phyloP scores from a whole-genome alignment of 345 rosid genomes.

The Lepidium didymum region DNA sequence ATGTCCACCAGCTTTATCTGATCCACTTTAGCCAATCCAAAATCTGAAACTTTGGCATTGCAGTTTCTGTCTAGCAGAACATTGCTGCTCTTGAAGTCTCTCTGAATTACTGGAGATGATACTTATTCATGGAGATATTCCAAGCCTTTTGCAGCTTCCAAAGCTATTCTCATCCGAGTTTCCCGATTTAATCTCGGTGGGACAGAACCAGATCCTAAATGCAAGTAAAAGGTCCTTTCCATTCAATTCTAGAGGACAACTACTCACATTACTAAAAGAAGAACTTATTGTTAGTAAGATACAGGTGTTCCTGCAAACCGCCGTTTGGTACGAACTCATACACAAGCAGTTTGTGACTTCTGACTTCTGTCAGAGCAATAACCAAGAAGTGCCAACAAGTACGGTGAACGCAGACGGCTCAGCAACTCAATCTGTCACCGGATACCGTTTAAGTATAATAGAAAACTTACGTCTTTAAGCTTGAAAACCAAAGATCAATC shows the following conservation, averaged over 20 bases:
- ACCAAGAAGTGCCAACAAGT: conserved; percentile 70
- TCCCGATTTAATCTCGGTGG: conserved; percentile 55
- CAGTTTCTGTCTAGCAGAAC: conserved; percentile 55
- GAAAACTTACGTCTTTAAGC: not conserved
- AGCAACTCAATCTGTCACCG: conserved; percentile 66
- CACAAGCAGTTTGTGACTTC: conserved; percentile 61
- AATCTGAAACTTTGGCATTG: conserved; percentile 74
- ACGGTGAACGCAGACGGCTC: conserved; percentile 64
- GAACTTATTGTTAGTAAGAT: conserved; percentile 54
- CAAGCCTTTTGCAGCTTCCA: conserved; percentile 80
- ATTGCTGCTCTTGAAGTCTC: conserved; percentile 77
- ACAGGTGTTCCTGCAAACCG: conserved; percentile 78
- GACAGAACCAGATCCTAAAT: conserved; percentile 49
- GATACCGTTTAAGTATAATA: not conserved
- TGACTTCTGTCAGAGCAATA: conserved; percentile 62
- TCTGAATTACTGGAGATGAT: conserved; percentile 64
- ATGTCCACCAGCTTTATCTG: conserved; percentile 69
- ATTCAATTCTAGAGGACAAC: not conserved
- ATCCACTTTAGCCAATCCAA: conserved; percentile 70
- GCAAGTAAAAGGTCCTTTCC: not conserved
- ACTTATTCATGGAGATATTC: conserved; percentile 78
- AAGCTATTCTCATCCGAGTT: conserved; percentile 67
- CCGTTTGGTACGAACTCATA: conserved; percentile 87
- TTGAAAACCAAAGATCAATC: not conserved
- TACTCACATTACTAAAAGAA: not conserved